Evolutionary conservation across 441 rosid species (phyloP), one percentile per base, ranked within the genome.

Genomic region (Manihot esculenta): DNA sequence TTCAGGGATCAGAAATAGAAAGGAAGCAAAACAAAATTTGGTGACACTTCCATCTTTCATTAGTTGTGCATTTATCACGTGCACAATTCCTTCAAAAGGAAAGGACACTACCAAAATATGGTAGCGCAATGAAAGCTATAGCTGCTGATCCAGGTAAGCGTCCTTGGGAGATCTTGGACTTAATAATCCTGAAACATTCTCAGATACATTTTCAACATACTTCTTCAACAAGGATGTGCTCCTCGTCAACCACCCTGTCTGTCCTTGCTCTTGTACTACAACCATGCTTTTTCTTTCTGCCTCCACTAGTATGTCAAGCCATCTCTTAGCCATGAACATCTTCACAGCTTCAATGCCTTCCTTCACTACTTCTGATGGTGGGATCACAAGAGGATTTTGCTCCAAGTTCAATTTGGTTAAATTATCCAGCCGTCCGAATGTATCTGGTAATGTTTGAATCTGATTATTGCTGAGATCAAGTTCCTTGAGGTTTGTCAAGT

Each of bases 391-490:
- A 62, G 99, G 97, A 80, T 94, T 92, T 64, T 84, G 86, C 1
- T 90, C 95, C 73, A 94, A 49, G 54, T 85, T 85, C 75, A 94
- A 89, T 67, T 90, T 92, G 24, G 77, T 77, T 72, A 94, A 70
- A 41, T 84, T 86, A 76, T 87, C 92, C 20, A 94, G 90, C 73
- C 90, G 82, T 44, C 94, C 97, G 70, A 94, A 92, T 35, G 94
- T 78, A 64, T 83, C 85, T 0, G 99, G 97, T 60, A 94, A 85
- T 21, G 85, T 81, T 33, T 83, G 84, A 69, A 94, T 87, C 79
- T 92, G 97, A 80, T 94, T 94, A 85, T 92, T 90, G 75, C 99
- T 90, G 62, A 94, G 82, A 78, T 94, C 97, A 0, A 94, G 97
- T 68, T 94, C 97, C 80, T 77, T 89, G 49, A 94, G 99, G 76